These are phyloP conservation scores for Tuber microsphaerosporum DNA, from an alignment of 495 filamentous ascomycete genomes.

Conservation along the genomic window DNA sequence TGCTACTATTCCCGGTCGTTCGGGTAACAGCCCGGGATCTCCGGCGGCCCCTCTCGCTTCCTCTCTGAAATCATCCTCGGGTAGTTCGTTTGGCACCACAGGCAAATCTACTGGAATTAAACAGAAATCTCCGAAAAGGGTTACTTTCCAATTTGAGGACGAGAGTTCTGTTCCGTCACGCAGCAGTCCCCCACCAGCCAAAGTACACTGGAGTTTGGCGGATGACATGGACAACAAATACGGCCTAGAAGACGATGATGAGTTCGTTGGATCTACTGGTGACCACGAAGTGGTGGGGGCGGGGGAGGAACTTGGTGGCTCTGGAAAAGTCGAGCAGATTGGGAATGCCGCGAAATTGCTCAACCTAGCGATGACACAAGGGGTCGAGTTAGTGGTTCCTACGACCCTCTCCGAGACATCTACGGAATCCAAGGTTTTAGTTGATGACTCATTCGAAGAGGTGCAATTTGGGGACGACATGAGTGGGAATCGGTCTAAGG, in stretches of 20 bases:
- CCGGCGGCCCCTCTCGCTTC: constrained; percentile 38
- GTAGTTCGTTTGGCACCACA: constrained; percentile 33
- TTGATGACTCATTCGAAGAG: neutral
- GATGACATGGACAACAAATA: constrained; percentile 13
- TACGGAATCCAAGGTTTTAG: neutral
- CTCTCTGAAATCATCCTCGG: constrained; percentile 38
- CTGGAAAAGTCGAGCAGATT: constrained; percentile 28
- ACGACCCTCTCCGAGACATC: neutral
- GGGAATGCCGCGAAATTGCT: constrained; percentile 13
- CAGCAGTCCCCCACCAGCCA: constrained; percentile 38
- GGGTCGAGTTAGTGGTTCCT: constrained; percentile 25
- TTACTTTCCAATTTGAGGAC: constrained; percentile 41
- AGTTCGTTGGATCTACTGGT: constrained; percentile 21
- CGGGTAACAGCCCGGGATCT: constrained; percentile 22
- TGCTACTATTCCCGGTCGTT: constrained; percentile 22
- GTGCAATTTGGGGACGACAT: neutral
- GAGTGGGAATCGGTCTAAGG: neutral
- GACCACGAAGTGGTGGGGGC: constrained; percentile 18
- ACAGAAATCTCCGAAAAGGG: constrained; percentile 41
- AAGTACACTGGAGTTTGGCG: constrained; percentile 30
- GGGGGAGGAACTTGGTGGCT: constrained; percentile 18
- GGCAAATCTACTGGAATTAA: constrained; percentile 27
- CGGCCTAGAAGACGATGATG: constrained; percentile 23
- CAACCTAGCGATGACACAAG: constrained; percentile 4
- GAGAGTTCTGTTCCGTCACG: constrained; percentile 40